These are phyloP conservation scores for Ascochyta rabiei DNA, from an alignment of 2,329 filamentous ascomycete genomes.

Conservation along the genomic window DNA sequence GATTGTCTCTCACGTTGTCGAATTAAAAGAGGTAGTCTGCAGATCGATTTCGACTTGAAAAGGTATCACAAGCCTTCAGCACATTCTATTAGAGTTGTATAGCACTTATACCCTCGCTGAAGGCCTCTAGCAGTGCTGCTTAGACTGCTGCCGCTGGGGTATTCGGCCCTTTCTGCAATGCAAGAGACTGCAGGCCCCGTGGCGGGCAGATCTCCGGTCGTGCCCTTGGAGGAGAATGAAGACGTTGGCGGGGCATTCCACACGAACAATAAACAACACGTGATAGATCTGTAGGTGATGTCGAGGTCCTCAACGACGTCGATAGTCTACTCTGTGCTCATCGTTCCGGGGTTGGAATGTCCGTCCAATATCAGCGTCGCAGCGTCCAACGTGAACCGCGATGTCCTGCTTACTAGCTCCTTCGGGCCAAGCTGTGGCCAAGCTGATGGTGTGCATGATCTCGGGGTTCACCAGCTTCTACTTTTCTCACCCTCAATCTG, in stretches of 20 bases:
- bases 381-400: slow-evolving; percentile 14
- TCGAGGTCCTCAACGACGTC: neutral
- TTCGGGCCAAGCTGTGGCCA: slow-evolving; percentile 3
- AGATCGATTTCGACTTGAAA: too few species aligned
- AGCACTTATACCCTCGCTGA: too few species aligned
- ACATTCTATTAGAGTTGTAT: too few species aligned
- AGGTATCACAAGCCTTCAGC: too few species aligned
- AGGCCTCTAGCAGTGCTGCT: too few species aligned
- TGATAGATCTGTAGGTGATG: neutral
- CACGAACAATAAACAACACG: neutral
- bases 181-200: neutral
- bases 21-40: too few species aligned
- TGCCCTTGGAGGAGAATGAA: slow-evolving; percentile 1
- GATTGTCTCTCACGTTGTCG: too few species aligned
- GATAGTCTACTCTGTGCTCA: neutral
- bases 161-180: too few species aligned
- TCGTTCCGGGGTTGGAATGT: neutral
- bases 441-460: slow-evolving; percentile 9
- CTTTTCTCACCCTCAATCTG: slow-evolving; percentile 3
- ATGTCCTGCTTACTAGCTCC: slow-evolving; percentile 4
- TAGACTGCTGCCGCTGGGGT: too few species aligned
- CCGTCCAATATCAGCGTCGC: slow-evolving; percentile 14
- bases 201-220: neutral
- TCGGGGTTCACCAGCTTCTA: slow-evolving; percentile 9
- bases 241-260: neutral